Base-by-base conservation (phyloP, 2,329 filamentous ascomycete genomes). In the Microdochium paspali region DNA sequence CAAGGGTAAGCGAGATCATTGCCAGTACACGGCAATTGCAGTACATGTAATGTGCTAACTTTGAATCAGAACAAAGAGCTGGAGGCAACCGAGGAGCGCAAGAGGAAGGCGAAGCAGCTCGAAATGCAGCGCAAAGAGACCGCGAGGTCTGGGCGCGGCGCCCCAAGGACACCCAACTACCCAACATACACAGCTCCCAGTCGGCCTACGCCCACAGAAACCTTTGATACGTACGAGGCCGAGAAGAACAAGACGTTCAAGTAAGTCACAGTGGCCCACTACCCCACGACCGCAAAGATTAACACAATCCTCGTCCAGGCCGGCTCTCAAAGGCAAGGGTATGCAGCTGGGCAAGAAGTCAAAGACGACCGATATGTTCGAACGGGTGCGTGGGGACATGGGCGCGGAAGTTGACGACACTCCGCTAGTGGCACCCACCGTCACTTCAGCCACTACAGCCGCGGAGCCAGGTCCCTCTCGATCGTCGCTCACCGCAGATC, bases 261-360 rank as follows among this genome's bases (percentile, higher is more conserved):
- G 80, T 87, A 74, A 54, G 80, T 62, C 10, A 35, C 18, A 35
- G 10, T 7, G n/a, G 3, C 18, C 10, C 18, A 18, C 4, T 18
- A 9, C 18, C 3, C 10, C 35, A 20, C 18, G 23, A 20, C 10
- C n/a, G 5, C 18, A 40, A 5, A 40, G 18, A 40, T 20, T 40
- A 12, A 40, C 35, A 15, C 9, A 40, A 7, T 12, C 3, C 23
- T n/a, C 18, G 35, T 40, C 18, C 61, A 71, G 77, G 45, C 63
- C 80, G 60, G 80, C 87, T 45, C 79, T 84, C 50, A 89, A 94
- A 70, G 90, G 89, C 59, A 98, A 98, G 74, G 93, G 93, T 56
- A 98, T 98, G 94, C 91, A 97, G 68, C 76, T 98, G 49, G 93
- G 93, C 68, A 97, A 97, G 76, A 98, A 98, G 73, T 95, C 88